Conservation (phyloP, 805 yeast genomes). For the Lachancea fermentati region DNA sequence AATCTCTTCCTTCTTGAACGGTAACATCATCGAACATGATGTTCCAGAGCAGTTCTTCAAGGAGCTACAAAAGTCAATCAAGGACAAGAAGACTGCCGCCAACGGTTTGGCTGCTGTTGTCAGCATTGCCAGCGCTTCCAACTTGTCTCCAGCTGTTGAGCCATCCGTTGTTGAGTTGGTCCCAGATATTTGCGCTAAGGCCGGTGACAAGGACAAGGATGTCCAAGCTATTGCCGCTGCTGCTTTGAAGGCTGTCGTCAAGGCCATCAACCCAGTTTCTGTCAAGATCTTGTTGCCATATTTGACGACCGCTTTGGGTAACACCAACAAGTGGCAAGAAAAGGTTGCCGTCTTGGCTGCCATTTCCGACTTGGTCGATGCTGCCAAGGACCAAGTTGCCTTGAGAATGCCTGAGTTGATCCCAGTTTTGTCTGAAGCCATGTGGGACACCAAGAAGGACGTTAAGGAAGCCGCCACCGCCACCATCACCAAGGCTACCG, state of each 20-base stretch:
- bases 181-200: constrained; percentile 61
- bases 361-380: constrained; percentile 80
- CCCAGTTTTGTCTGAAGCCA: constrained; percentile 97
- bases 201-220: constrained; percentile 87
- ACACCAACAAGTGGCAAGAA: constrained; percentile 95
- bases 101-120: constrained; percentile 80
- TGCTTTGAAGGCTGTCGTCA: constrained; percentile 73
- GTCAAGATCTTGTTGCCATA: constrained; percentile 86
- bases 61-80: constrained; percentile 67
- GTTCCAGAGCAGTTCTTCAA: constrained; percentile 85
- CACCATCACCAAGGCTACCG: constrained; percentile 93
- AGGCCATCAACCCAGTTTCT: constrained; percentile 85
- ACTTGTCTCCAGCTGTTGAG: constrained; percentile 87
- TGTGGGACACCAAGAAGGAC: constrained; percentile 99
- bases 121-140: constrained; percentile 77
- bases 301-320: constrained; percentile 59
- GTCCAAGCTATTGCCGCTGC: constrained; percentile 66
- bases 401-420: constrained; percentile 99
- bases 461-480: constrained; percentile 95
- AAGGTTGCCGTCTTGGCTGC: constrained; percentile 87
- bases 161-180: constrained; percentile 84
- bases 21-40: constrained; percentile 97
- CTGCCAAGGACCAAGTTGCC: constrained; percentile 93
- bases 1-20: constrained; percentile 90
- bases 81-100: constrained; percentile 74